These are phyloP conservation scores for Garcia nutans DNA, from an alignment of 345 rosid genomes.

Conservation along the genomic window DNA sequence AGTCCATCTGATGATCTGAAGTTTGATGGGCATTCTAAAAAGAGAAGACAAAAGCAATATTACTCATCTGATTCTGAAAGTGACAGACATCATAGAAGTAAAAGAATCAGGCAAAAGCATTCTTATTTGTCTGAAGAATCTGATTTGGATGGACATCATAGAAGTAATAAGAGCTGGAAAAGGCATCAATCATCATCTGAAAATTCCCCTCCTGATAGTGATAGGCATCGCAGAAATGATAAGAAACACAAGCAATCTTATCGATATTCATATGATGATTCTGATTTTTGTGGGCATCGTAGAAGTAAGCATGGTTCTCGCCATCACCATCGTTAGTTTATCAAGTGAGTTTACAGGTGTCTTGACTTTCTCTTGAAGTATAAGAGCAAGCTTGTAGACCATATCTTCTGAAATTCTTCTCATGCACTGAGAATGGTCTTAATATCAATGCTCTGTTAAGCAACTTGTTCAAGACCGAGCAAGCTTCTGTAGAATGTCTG, in stretches of 20 bases:
- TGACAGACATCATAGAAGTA: conserved; percentile 28
- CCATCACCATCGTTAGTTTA: not conserved
- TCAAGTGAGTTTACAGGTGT: not conserved
- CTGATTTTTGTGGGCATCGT: conserved; percentile 25
- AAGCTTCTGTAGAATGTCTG: not conserved
- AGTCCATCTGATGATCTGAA: conserved; percentile 40
- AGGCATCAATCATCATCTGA: conserved; percentile 17
- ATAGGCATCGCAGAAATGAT: conserved; percentile 15
- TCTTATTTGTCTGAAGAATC: conserved; percentile 32
- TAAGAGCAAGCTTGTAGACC: not conserved
- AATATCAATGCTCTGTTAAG: not conserved
- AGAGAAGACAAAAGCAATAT: conserved; percentile 36
- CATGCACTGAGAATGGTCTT: not conserved
- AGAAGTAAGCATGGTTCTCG: conserved; percentile 18
- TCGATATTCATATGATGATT: conserved; percentile 23
- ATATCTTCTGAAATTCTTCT: not conserved
- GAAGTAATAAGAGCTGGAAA: conserved; percentile 26
- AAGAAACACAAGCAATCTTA: conserved; percentile 19
- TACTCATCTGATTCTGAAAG: conserved; percentile 36
- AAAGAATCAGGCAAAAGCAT: conserved; percentile 26
- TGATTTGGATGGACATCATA: conserved; percentile 33
- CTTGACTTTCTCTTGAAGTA: not conserved
- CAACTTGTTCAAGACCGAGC: not conserved
- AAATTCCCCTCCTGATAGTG: conserved; percentile 15
- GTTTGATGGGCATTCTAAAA: conserved; percentile 26